phyloP scores from a whole-genome alignment of 2,329 filamentous ascomycete genomes.

The Huntiella moniliformis region DNA sequence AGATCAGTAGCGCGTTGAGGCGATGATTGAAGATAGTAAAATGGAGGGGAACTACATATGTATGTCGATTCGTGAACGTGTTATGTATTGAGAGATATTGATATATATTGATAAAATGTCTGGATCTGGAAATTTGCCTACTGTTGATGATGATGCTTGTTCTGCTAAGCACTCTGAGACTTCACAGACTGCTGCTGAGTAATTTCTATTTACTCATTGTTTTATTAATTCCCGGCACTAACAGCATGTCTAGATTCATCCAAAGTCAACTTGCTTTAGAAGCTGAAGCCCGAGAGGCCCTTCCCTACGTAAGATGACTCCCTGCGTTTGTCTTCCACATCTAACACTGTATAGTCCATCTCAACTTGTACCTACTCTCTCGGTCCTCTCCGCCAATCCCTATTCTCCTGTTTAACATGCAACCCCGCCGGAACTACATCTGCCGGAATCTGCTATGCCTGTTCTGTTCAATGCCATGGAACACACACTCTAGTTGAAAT shows the following conservation, averaged over 20 bases:
- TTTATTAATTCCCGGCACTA: too few species aligned
- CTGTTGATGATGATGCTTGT: constrained; percentile 3
- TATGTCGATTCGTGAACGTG: too few species aligned
- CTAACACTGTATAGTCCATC: constrained; percentile 47
- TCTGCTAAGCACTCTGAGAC: constrained; percentile 29
- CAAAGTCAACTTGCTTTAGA: constrained; percentile 78
- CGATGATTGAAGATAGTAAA: too few species aligned
- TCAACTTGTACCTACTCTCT: constrained; percentile 83
- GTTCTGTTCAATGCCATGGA: constrained; percentile 90
- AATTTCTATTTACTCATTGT: constrained; percentile 14
- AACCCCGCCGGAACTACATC: constrained; percentile 45
- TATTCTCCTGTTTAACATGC: constrained; percentile 90
- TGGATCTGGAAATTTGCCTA: too few species aligned
- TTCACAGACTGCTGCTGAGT: constrained; percentile 59
- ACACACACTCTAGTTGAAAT: constrained; percentile 90
- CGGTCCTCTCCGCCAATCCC: constrained; percentile 66
- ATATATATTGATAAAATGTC: too few species aligned
- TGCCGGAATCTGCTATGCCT: constrained; percentile 88
- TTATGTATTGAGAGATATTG: too few species aligned
- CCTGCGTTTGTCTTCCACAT: background rate
- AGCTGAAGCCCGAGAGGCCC: constrained; percentile 80
- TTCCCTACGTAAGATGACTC: constrained; percentile 61
- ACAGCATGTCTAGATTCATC: constrained; percentile 45
- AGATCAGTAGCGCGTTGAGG: too few species aligned
- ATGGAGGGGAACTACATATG: too few species aligned